Conservation (phyloP, 352 stramenopile species). For the Globisporangium radiosum region DNA sequence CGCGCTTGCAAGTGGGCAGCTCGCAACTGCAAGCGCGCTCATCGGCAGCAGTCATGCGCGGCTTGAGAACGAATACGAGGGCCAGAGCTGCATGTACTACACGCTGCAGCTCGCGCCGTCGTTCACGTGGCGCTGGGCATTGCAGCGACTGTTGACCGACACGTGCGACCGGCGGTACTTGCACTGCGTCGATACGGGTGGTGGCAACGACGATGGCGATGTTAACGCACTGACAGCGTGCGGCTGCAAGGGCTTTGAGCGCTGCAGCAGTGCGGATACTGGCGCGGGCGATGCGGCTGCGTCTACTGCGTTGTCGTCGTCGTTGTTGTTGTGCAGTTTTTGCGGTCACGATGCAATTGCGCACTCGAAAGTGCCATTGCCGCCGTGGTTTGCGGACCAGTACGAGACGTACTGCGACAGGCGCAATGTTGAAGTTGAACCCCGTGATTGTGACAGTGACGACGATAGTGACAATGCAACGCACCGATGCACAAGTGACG, state of each 20-base stretch:
- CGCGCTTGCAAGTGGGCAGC: constrained; percentile 13
- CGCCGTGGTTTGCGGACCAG: constrained; percentile 65
- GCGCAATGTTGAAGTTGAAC: background rate
- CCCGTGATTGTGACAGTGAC: background rate
- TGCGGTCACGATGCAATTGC: constrained; percentile 27
- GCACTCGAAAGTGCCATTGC: constrained; percentile 37
- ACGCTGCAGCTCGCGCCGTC: constrained; percentile 25
- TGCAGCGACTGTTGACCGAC: constrained; percentile 23
- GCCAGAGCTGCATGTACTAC: constrained; percentile 31
- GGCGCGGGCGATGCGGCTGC: too few species aligned
- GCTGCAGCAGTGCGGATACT: background rate
- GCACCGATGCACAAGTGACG: background rate
- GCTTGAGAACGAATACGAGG: constrained; percentile 66
- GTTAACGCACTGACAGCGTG: constrained; percentile 11
- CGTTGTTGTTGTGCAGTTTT: constrained; percentile 31
- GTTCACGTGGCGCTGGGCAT: constrained; percentile 33
- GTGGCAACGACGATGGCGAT: background rate
- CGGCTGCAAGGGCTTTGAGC: constrained; percentile 54
- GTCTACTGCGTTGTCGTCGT: constrained; percentile 33
- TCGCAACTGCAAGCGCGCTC: constrained; percentile 30
- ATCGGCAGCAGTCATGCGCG: constrained; percentile 18
- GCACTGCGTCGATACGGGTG: background rate
- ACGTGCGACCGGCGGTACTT: constrained; percentile 25
- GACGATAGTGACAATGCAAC: background rate
- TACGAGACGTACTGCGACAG: constrained; percentile 46